Percentiles rank a stretch among this genome's conserved stretches.
Evolutionary conservation across 805 yeast genomes (phyloP).

Genomic region (Saccharomycopsis babjevae): DNA sequence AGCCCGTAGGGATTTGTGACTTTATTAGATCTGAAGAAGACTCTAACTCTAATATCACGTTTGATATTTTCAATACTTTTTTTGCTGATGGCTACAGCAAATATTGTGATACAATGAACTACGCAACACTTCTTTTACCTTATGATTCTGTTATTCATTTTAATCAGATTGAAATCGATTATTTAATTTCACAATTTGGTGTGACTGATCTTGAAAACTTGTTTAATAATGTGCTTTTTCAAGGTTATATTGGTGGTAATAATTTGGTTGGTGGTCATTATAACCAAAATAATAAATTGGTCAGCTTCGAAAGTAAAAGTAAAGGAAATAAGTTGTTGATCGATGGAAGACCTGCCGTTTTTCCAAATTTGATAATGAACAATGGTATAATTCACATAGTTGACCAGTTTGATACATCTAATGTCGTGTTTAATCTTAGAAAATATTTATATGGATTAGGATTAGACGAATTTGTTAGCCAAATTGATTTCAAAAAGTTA

Average conservation of each 20-base stretch:
- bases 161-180: slow-evolving; percentile 36
- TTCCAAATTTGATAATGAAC: slow-evolving; percentile 33
- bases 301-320: slow-evolving; percentile 21
- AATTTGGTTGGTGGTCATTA: neutral
- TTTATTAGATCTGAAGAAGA: slow-evolving; percentile 1
- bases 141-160: slow-evolving; percentile 30
- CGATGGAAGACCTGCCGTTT: slow-evolving; percentile 27
- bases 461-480: slow-evolving; percentile 57
- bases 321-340: slow-evolving; percentile 29
- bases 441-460: slow-evolving; percentile 51
- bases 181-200: slow-evolving; percentile 30
- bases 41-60: neutral
- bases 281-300: slow-evolving; percentile 24
- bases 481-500: slow-evolving; percentile 51
- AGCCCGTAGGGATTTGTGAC: slow-evolving; percentile 26
- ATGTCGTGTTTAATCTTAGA: slow-evolving; percentile 38
- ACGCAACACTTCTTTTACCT: slow-evolving; percentile 39
- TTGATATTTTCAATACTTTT: neutral
- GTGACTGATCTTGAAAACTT: slow-evolving; percentile 22
- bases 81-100: slow-evolving; percentile 1
- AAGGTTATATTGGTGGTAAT: slow-evolving; percentile 38
- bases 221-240: slow-evolving; percentile 28
- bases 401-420: slow-evolving; percentile 24
- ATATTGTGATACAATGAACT: slow-evolving; percentile 10
- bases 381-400: slow-evolving; percentile 45